Percentiles rank a stretch among this genome's conserved stretches.
Evolutionary conservation across 352 stramenopile genomes (phyloP).

Genomic region (Pythium aristosporum): DNA sequence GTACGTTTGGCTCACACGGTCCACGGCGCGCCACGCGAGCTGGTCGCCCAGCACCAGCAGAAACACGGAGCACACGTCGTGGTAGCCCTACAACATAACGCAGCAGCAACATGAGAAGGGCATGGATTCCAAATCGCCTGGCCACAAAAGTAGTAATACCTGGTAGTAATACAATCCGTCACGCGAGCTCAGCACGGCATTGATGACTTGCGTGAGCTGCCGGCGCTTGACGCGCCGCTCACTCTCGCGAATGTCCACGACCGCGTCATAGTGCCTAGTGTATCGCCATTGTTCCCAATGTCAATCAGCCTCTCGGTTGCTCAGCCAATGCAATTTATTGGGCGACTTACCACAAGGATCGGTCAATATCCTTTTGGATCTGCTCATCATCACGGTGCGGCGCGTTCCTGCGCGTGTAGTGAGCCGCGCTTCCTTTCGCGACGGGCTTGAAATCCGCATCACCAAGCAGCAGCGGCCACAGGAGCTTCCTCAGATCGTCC

Average conservation of each 20-base stretch:
- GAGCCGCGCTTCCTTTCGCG: slow-evolving; percentile 4
- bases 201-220: slow-evolving; percentile 63
- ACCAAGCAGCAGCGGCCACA: slow-evolving; percentile 68
- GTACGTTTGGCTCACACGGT: slow-evolving; percentile 80
- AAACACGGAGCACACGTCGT: slow-evolving; percentile 91
- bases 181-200: slow-evolving; percentile 46
- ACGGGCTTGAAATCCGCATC: slow-evolving; percentile 12
- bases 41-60: slow-evolving; percentile 79
- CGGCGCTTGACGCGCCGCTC: slow-evolving; percentile 60
- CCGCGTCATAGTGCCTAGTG: slow-evolving; percentile 70
- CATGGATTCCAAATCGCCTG: too few relatives aligned
- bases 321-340: neutral
- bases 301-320: neutral
- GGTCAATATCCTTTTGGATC: slow-evolving; percentile 84
- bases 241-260: slow-evolving; percentile 56
- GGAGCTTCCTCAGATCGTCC: slow-evolving; percentile 47
- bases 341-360: slow-evolving; percentile 57
- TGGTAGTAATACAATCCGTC: slow-evolving; percentile 80
- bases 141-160: slow-evolving; percentile 22
- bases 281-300: neutral
- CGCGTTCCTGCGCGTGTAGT: slow-evolving; percentile 18
- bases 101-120: too few relatives aligned
- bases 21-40: slow-evolving; percentile 58
- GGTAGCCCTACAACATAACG: slow-evolving; percentile 68
- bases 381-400: slow-evolving; percentile 64